Percentiles rank a stretch among this genome's conserved stretches.
These are phyloP conservation scores for Lyophyllum decastes DNA, from an alignment of 768 basidiomycete genomes.

Conservation along the genomic window DNA sequence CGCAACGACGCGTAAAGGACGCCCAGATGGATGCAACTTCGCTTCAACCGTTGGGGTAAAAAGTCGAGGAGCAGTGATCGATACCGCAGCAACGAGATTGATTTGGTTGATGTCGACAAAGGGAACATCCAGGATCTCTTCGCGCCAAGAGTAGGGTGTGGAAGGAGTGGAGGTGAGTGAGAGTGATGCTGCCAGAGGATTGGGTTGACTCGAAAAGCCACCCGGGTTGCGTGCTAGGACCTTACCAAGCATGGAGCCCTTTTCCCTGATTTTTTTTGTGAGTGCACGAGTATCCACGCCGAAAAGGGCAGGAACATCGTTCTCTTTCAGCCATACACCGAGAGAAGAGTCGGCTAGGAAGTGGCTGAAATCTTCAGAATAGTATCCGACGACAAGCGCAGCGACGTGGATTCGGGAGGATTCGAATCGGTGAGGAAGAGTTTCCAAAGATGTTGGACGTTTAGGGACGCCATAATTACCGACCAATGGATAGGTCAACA, in stretches of 20 bases:
- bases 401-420: constrained; percentile 93
- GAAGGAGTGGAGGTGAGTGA: constrained; percentile 56
- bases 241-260: constrained; percentile 90
- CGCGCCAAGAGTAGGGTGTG: constrained; percentile 66
- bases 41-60: constrained; percentile 61
- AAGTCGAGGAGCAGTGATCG: constrained; percentile 64
- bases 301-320: constrained; percentile 90
- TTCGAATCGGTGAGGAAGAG: constrained; percentile 81
- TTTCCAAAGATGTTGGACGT: constrained; percentile 52
- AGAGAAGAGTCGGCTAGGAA: constrained; percentile 89
- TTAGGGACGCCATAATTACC: constrained; percentile 97
- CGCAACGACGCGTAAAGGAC: constrained; percentile 82
- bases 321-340: constrained; percentile 92
- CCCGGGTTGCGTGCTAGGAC: constrained; percentile 67
- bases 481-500: constrained; percentile 94
- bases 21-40: constrained; percentile 74
- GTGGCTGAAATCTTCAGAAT: constrained; percentile 93
- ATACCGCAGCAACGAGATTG: constrained; percentile 92
- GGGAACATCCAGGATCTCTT: constrained; percentile 79
- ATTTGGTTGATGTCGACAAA: constrained; percentile 87
- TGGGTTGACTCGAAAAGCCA: constrained; percentile 39
- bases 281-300: constrained; percentile 96
- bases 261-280: constrained; percentile 94
- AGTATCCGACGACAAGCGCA: constrained; percentile 89
- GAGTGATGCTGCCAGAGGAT: constrained; percentile 30